Percentiles rank a stretch among this genome's conserved stretches.
Evolutionary conservation across 2,329 filamentous ascomycete genomes (phyloP).

Genomic region (Hypomyces perniciosus): DNA sequence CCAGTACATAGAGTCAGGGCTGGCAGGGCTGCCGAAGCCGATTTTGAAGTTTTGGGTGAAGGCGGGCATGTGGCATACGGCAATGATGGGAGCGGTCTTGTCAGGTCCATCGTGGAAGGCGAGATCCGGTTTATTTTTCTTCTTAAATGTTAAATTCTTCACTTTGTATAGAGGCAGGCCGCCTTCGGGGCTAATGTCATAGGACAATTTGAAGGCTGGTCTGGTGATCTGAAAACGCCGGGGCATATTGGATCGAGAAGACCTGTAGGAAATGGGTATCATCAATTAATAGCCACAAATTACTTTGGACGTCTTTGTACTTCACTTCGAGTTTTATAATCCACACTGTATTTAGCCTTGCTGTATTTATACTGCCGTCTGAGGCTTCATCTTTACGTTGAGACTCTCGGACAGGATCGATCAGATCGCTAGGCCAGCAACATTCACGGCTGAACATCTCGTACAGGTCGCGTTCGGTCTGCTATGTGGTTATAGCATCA

Average conservation of each 20-base stretch:
- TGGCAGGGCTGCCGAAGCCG: constrained; percentile 15
- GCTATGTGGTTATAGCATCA: not conserved
- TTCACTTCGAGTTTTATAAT: not conserved
- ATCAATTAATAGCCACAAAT: not conserved
- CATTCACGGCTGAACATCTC: not conserved
- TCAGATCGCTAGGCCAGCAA: not conserved
- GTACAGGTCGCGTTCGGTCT: not conserved
- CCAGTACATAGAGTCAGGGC: constrained; percentile 11
- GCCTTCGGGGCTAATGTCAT: constrained; percentile 4
- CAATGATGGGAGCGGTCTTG: constrained; percentile 5
- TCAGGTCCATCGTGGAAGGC: constrained; percentile 13
- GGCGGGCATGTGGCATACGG: constrained; percentile 15
- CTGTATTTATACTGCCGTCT: too few relatives aligned
- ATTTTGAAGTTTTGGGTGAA: constrained; percentile 15
- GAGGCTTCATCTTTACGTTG: too few relatives aligned
- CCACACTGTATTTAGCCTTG: too few relatives aligned
- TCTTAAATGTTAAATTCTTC: constrained; percentile 1
- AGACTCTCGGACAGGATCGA: too few relatives aligned
- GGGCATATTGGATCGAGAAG: not conserved
- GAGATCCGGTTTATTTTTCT: constrained; percentile 9
- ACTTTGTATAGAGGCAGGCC: constrained; percentile 9
- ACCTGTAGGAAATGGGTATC: not conserved
- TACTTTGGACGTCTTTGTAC: not conserved
- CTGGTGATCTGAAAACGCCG: constrained; percentile 4
- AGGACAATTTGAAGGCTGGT: constrained; percentile 4